Evolutionary conservation across 2,329 filamentous ascomycete genomes (phyloP), one percentile per base, ranked within the genome.

Genomic region (Lizonia empirigonia): DNA sequence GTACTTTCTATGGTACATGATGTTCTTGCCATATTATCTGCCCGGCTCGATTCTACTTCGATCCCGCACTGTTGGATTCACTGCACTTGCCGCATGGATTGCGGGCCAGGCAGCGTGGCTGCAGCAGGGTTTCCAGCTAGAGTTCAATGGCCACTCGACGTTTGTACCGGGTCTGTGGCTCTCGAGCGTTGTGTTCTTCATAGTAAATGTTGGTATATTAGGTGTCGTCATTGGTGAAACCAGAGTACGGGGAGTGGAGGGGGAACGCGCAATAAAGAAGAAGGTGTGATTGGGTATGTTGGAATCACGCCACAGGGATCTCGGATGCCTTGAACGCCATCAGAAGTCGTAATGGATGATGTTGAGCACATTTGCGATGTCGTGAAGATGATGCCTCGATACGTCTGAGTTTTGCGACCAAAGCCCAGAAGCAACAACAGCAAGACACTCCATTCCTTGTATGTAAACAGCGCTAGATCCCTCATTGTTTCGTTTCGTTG

Each of bases 1-100:
- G 91, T 99, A 99, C 73, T 99, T 99, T 73, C 83, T 99, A 40
- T 99, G 94, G 94, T 97, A 99, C 74, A 86, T 97, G 74, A 85
- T 97, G 59, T 90, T 99, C 63, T 79, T 97, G 2, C 94, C 94
- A 0, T 86, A 97, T 40, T 96, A 97, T 70, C 85, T 99, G 0
- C 91, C 93, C 0, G 77, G 77, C 29, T 97, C 92, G 0, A 87
- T 88, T 0, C 80, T 97, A 12, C 75, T 95, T 1, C 74, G 71
- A 4, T 79, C 76, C 2, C 84, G 84, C 0, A 65, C 67, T 5
- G 74, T 88, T 3, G 94, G 94, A 1, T 52, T 89, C 1, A 63
- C 77, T 0, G 89, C 89, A 0, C 77, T 90, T 5, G 63, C 76
- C 1, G 74, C 92, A 4, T 99, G 94, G 94, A 75, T 96, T 1